Evolutionary conservation across 139 green algal species (phyloP).

Genomic region (Yamagishiella unicocca): DNA sequence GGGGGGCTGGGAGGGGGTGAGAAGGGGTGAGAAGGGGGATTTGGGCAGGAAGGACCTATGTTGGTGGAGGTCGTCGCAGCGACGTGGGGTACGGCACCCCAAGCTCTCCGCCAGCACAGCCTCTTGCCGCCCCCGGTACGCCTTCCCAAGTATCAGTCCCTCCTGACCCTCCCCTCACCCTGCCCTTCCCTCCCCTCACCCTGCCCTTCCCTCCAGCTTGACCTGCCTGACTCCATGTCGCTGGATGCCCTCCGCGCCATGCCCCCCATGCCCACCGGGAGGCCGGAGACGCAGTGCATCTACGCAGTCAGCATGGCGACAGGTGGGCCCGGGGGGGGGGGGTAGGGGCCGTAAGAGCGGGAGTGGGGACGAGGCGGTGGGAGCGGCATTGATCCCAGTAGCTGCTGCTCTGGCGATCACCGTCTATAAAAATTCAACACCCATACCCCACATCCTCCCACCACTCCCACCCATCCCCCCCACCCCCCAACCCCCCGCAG

Average conservation of each 20-base stretch:
- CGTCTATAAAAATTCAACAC: too few species aligned
- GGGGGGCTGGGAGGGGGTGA: not conserved
- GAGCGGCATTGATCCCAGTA: too few species aligned
- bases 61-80: too few species aligned
- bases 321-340: not conserved
- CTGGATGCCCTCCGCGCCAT: not conserved
- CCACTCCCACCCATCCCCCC: not conserved
- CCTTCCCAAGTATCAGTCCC: too few species aligned
- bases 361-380: not conserved
- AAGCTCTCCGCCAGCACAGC: too few species aligned
- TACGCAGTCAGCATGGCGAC: conserved; percentile 39
- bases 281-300: conserved; percentile 35
- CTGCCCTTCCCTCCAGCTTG: conserved; percentile 30
- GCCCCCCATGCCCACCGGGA: not conserved
- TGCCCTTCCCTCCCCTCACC: not conserved
- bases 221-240: conserved; percentile 46
- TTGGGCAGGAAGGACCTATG: too few species aligned
- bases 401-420: too few species aligned
- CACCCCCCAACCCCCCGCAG: not conserved
- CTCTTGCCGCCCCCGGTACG: too few species aligned
- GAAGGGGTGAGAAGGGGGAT: too few species aligned
- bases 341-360: not conserved
- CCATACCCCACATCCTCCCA: too few species aligned
- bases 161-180: not conserved
- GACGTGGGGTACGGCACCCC: too few species aligned